Evolutionary conservation across 257 asterid genomes (phyloP).

Genomic region (Fraxinus americana): DNA sequence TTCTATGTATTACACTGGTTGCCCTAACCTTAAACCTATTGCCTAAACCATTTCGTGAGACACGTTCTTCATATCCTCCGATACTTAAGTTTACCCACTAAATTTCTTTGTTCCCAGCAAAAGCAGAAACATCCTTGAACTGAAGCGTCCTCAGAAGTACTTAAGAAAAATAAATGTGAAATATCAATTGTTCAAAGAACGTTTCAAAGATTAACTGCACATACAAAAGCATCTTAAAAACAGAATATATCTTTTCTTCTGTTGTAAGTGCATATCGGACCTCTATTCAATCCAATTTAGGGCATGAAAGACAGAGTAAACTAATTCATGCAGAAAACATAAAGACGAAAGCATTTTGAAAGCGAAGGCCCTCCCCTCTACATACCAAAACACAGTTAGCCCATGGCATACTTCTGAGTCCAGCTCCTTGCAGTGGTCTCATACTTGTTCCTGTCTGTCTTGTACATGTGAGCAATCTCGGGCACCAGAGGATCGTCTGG

Average conservation of each 20-base stretch:
- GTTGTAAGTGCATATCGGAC: slow-evolving; percentile 29
- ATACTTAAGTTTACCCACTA: not conserved
- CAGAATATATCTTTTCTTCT: slow-evolving; percentile 24
- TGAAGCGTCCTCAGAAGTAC: not conserved
- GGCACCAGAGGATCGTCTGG: slow-evolving; percentile 96
- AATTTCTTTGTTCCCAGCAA: not conserved
- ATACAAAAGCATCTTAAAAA: slow-evolving; percentile 38
- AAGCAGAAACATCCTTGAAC: not conserved
- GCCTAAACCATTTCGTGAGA: not conserved
- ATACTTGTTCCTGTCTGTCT: slow-evolving; percentile 81
- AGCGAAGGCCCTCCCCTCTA: slow-evolving; percentile 31
- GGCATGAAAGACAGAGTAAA: slow-evolving; percentile 29
- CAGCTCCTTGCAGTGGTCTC: slow-evolving; percentile 96
- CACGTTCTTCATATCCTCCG: not conserved
- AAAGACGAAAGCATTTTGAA: slow-evolving; percentile 24
- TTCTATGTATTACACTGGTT: not conserved
- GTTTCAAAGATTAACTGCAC: slow-evolving; percentile 36
- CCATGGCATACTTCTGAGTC: slow-evolving; percentile 96
- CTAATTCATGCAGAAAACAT: slow-evolving; percentile 37
- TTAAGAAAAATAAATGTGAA: not conserved
- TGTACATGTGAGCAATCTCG: slow-evolving; percentile 93
- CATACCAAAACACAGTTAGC: slow-evolving; percentile 50
- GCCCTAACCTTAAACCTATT: not conserved
- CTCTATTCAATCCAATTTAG: slow-evolving; percentile 36
- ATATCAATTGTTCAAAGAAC: slow-evolving; percentile 21